Base-by-base conservation (phyloP, 176 grass and related monocot genomes). In the Juncus effusus region DNA sequence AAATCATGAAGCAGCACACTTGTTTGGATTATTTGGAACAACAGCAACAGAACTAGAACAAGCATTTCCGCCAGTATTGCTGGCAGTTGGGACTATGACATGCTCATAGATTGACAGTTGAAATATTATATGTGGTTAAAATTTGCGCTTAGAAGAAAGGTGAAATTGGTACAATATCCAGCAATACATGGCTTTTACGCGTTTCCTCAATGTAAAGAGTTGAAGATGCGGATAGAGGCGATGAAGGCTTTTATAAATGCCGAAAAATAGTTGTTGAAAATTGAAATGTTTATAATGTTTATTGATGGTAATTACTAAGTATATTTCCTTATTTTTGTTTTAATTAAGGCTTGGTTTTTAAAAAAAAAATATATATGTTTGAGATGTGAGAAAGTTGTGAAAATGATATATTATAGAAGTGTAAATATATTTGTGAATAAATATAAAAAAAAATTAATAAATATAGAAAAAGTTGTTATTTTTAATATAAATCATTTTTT, bases 111-210 rank as follows among this genome's bases (percentile, higher is more conserved):
- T 5, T 88, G 80, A 72, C 73, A 88, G 73, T 41, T 28, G 35
- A 59, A 65, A 69, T 88, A 88, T 42, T 74, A 59, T 28, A 71
- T 74, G 57, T 42, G 61, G 41, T 50, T 88, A 59, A 74, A 44
- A 0, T n/a, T 10, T 28, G 19, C 19, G 35, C 79, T 54, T 41
- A 74, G 72, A 16, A 59, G 45, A 51, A 7, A 38, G 3, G 77
- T 80, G 61, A 7, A 15, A 42, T 50, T 88, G 10, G 14, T 57
- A 40, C 65, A 70, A 64, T 76, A 72, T 67, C 70, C 68, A 1
- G 81, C 79, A 14, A 51, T 88, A 42, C 81, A 88, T 16, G 57
- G 56, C 61, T 88, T 88, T 80, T 84, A 80, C 64, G 5, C 76
- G 6, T 84, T 81, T 74, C 59, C 81, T 0, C 38, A 70, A 13